Evolutionary conservation across 306 rosid genomes (phyloP), one percentile per base, ranked within the genome.

Genomic region (Alnus glutinosa): DNA sequence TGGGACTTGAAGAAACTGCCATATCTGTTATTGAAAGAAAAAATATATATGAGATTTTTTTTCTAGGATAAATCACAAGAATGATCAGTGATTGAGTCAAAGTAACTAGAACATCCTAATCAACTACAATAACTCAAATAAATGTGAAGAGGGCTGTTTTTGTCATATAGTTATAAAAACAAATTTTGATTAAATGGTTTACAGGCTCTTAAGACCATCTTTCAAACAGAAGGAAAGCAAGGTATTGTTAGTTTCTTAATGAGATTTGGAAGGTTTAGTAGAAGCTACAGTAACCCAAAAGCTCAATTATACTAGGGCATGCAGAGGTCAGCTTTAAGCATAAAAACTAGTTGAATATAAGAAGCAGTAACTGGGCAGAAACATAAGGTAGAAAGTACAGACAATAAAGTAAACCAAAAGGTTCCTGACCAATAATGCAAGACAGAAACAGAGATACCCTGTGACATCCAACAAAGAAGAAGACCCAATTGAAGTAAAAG

Each of bases 1-100:
- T 96, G 99, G 55, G 99, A 93, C 81, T 96, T 96, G 93, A 96
- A 96, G 80, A 96, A 87, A 83, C 92, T 88, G 63, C 99, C 99
- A 82, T 89, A 96, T 93, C 99, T 93, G 90, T 80, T 59, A 80
- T 46, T 70, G 42, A 61, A 55, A 74, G 71, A 73, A 63, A 62
- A 70, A 59, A 44, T 16, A 11, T 71, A 79, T 78, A 30, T 13
- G 50, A 68, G 52, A 81, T 79, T 85, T 50, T 79, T 59, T 71
- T 75, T 76, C 36, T 68, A 74, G 78, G 80, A 79, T 88, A 73
- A 80, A 81, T 77, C 75, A 49, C 82, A 12, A 66, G 28, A 23
- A 23, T 23, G 28, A 23, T 23, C 28, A 23, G 28, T 23, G 28
- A 23, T 23, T 23, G 28, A 23, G 28, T 23, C 28, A 23, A 8